Base-by-base conservation (phyloP, 2,329 filamentous ascomycete genomes). In the Diplodia mutila region DNA sequence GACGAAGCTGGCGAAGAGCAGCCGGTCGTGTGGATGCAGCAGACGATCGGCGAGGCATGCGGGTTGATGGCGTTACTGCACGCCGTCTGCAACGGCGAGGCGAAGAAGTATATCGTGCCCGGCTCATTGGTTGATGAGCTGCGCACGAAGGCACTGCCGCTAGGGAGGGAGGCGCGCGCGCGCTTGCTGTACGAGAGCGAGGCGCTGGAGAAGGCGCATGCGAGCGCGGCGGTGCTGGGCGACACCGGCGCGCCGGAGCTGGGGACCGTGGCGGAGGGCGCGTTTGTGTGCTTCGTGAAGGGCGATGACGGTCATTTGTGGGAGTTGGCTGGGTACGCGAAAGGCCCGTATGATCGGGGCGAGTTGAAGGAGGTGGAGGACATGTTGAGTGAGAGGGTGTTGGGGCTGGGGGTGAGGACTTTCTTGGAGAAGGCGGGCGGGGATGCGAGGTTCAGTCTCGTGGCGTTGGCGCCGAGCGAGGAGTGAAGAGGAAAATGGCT, bases 21-120 rank as follows among this genome's bases (percentile, higher is more conserved):
- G 75, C 90, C 92, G 5, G 92, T 97, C 0, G 75, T 97, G 8
- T 99, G 94, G 95, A 98, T 94, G 85, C 91, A 88, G 73, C 94
- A 98, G 82, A 98, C 94, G 0, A 97, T 98, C 73, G 87, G 91
- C 69, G 97, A 98, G 77, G 93, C 94, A 0, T 98, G 94, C 78
- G 94, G 94, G 0, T 82, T 97, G 53, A 97, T 97, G 83, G 95
- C 91, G 0, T 80, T 98, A 32, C 78, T 98, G 54, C 95, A 98
- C 77, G 91, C 90, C 21, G 87, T 92, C 0, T 85, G 85, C 54
- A 99, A 98, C 78, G 93, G 93, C 0, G 84, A 85, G 1, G 90
- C 91, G 0, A 82, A 86, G 67, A 80, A 81, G 3, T 86, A 89
- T 65, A 86, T 97, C 11, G 14, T 69, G 2, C 75, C 80, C 0